Percentiles rank a stretch among this genome's conserved stretches.
phyloP scores from a whole-genome alignment of 495 filamentous ascomycete species.

The Penicillium cinerascens region DNA sequence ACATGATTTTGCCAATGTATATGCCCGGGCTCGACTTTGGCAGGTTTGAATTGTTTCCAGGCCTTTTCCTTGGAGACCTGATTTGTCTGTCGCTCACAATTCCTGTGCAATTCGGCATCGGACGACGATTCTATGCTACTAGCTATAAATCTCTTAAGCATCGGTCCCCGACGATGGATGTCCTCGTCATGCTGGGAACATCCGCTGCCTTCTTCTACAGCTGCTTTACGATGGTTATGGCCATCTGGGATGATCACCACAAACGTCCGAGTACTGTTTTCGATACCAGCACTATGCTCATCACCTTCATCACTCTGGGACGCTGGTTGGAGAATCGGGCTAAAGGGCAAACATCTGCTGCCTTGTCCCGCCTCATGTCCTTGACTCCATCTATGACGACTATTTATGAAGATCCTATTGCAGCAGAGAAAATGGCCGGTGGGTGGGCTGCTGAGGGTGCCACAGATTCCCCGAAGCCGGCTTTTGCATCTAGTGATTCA shows the following conservation, averaged over 20 bases:
- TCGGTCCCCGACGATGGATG: slow-evolving; percentile 93
- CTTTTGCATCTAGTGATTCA: slow-evolving; percentile 47
- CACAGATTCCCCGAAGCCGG: slow-evolving; percentile 40
- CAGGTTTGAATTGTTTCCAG: slow-evolving; percentile 57
- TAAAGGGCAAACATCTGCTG: slow-evolving; percentile 95
- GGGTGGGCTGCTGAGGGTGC: slow-evolving; percentile 51
- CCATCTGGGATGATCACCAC: slow-evolving; percentile 66
- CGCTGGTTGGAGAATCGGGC: slow-evolving; percentile 92
- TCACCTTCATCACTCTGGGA: slow-evolving; percentile 91
- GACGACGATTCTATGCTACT: slow-evolving; percentile 84
- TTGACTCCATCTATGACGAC: slow-evolving; percentile 94
- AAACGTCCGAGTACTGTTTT: slow-evolving; percentile 81
- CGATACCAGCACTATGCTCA: slow-evolving; percentile 97
- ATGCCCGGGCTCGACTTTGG: slow-evolving; percentile 72
- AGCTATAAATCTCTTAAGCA: slow-evolving; percentile 91
- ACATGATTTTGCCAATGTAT: slow-evolving; percentile 86
- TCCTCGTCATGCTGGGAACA: slow-evolving; percentile 89
- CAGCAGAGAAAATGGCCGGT: slow-evolving; percentile 84
- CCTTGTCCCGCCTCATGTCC: slow-evolving; percentile 92
- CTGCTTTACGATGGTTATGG: slow-evolving; percentile 80
- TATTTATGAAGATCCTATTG: slow-evolving; percentile 95
- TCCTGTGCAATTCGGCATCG: slow-evolving; percentile 95
- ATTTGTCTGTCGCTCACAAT: slow-evolving; percentile 79
- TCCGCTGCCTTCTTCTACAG: slow-evolving; percentile 99
- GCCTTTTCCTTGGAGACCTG: slow-evolving; percentile 84